Evolutionary conservation across 768 basidiomycete genomes (phyloP).

Genomic region (Suillus alpinus): DNA sequence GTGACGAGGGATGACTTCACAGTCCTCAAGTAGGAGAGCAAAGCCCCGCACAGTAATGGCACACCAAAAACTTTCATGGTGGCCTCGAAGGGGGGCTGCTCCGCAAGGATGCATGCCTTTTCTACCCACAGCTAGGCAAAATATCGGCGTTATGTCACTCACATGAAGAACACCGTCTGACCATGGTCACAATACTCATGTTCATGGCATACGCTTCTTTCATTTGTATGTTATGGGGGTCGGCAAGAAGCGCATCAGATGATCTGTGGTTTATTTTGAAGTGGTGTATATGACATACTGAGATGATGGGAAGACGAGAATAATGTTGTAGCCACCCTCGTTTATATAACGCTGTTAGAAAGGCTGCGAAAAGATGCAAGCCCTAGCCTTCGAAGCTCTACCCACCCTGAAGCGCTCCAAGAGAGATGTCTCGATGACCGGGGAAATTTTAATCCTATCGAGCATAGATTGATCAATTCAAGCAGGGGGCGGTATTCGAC

Average conservation of each 20-base stretch:
- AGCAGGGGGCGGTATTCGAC: neutral
- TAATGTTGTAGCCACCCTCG: neutral
- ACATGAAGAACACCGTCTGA: slow-evolving; percentile 10
- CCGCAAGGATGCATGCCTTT: slow-evolving; percentile 8
- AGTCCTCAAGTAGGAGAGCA: slow-evolving; percentile 19
- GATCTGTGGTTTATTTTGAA: neutral
- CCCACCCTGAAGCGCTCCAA: neutral
- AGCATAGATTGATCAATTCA: neutral
- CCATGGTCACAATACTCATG: slow-evolving; percentile 7
- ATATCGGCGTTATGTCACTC: slow-evolving; percentile 3
- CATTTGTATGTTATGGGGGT: neutral
- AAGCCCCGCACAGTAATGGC: slow-evolving; percentile 17
- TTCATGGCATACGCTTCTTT: neutral
- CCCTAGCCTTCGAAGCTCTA: neutral
- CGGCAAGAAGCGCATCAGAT: neutral
- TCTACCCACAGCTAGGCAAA: slow-evolving; percentile 7
- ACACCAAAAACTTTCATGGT: slow-evolving; percentile 19
- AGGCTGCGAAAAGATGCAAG: neutral
- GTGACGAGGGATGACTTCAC: slow-evolving; percentile 12
- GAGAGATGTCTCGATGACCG: neutral
- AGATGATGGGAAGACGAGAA: neutral
- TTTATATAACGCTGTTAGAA: neutral
- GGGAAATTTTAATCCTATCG: neutral
- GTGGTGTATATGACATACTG: neutral
- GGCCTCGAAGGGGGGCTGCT: slow-evolving; percentile 1